Evolutionary conservation across 495 filamentous ascomycete genomes (phyloP).

Genomic region (Tuber aestivum): DNA sequence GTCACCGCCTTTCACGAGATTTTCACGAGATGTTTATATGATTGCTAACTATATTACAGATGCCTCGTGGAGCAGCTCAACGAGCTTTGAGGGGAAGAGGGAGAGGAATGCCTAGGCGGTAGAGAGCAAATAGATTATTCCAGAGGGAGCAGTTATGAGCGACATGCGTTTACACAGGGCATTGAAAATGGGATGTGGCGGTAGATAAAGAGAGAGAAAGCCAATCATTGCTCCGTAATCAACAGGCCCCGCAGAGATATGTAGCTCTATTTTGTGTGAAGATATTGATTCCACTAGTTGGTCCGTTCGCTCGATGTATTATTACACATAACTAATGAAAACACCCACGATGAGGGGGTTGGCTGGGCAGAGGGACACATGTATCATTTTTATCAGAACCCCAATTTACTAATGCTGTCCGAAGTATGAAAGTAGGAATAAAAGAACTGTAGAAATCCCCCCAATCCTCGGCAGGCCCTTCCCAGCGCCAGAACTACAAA

Average conservation of each 20-base stretch:
- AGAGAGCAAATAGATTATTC: constrained; percentile 26
- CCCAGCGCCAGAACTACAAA: constrained; percentile 46
- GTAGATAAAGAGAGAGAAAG: background rate
- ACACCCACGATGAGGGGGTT: background rate
- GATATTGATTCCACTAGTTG: background rate
- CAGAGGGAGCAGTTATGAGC: constrained; percentile 2
- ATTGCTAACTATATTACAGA: constrained; percentile 45
- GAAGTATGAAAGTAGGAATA: background rate
- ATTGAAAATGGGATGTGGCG: background rate
- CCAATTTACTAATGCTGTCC: background rate
- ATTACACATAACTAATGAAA: background rate
- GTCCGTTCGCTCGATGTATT: background rate
- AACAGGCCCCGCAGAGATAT: background rate
- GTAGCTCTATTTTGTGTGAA: background rate
- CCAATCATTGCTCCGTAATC: background rate
- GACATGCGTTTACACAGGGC: background rate
- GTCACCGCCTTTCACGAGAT: background rate
- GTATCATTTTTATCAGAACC: background rate
- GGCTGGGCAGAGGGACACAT: background rate
- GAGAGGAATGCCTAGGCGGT: constrained; percentile 84
- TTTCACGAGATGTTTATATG: background rate
- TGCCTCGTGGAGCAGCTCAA: constrained; percentile 90
- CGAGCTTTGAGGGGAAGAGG: constrained; percentile 77
- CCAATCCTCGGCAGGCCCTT: constrained; percentile 2
- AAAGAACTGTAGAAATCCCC: background rate